Evolutionary conservation across 371 early-diverging fungal species (phyloP).

Genomic region (Lichtheimia hyalospora): DNA sequence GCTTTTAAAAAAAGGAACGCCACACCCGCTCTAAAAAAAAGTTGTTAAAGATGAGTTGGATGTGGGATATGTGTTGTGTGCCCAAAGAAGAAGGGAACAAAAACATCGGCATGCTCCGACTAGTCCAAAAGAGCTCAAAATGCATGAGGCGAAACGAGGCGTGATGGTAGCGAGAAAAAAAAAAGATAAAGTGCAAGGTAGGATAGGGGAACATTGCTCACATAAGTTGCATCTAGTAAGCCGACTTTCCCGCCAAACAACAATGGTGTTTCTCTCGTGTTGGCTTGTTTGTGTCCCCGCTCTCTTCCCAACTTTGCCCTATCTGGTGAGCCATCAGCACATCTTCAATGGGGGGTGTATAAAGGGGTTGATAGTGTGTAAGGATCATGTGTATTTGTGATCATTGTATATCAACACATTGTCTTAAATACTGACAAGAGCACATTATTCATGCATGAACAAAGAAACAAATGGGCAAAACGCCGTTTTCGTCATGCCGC

Average conservation of each 20-base stretch:
- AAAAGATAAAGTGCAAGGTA: too few species aligned
- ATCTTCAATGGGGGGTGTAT: not conserved
- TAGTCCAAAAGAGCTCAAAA: slow-evolving; percentile 3
- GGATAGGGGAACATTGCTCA: too few species aligned
- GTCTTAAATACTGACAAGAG: too few species aligned
- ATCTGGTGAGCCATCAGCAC: not conserved
- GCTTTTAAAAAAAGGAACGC: slow-evolving; percentile 10
- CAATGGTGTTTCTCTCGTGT: slow-evolving; percentile 3
- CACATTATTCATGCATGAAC: too few species aligned
- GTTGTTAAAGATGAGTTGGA: not conserved
- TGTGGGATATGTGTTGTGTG: not conserved
- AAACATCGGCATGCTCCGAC: not conserved
- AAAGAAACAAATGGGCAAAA: too few species aligned
- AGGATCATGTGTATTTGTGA: not conserved
- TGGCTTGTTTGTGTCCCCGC: not conserved
- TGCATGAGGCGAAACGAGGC: slow-evolving; percentile 1
- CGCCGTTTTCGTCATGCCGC: too few species aligned
- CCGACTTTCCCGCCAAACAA: slow-evolving; percentile 14
- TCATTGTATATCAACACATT: too few species aligned
- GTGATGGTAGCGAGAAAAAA: too few species aligned
- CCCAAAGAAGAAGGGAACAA: slow-evolving; percentile 6
- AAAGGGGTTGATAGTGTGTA: not conserved
- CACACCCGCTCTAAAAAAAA: slow-evolving; percentile 1
- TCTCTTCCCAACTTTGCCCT: not conserved
- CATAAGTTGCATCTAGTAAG: too few species aligned